Base-by-base conservation (phyloP, 441 rosid species). In the Populus hybrid region DNA sequence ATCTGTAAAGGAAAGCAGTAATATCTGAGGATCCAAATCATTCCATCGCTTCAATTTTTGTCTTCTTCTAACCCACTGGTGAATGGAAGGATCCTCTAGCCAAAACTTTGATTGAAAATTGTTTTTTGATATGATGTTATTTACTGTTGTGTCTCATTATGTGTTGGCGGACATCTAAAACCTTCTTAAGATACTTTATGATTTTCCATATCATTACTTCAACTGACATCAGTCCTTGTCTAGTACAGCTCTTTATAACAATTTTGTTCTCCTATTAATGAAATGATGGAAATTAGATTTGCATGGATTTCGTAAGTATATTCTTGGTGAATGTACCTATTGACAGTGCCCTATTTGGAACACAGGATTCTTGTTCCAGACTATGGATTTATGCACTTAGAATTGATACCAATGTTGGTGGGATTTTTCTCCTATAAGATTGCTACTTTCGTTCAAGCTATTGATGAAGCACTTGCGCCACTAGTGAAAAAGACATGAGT, bases 371-470 rank as follows among this genome's bases (percentile, higher is more conserved):
- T 89, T 77, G 98, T 90, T 78, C 99, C 98, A 4, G 89, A 92
- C 77, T 95, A 90, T 72, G 98, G 98, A 46, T 66, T 36, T 53
- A 83, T 95, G 92, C 97, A 85, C 59, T 81, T 95, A 69, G 88
- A 95, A 75, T 81, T 92, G 89, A 92, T 95, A 77, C 98, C 97
- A 0, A 92, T 93, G 91, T 80, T 95, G 75, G 97, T 95, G 75
- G 99, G 99, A 53, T 93, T 92, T 79, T 95, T 95, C 86, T 92
- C 97, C 24, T 91, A 91, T 86, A 92, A 95, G 87, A 86, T 93
- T 24, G 97, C 97, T 18, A 95, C 99, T 23, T 90, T 95, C 68
- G 72, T 84, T 81, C 97, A 92, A 88, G 95, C 97, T 61, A 64
- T 93, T 75, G 94, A 95, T 74, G 94, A 85, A 0, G 88, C 92